A percentile compares a stretch with the other conserved stretches of the same genome.
Conservation (phyloP, 345 rosid genomes). For the Populus alba region DNA sequence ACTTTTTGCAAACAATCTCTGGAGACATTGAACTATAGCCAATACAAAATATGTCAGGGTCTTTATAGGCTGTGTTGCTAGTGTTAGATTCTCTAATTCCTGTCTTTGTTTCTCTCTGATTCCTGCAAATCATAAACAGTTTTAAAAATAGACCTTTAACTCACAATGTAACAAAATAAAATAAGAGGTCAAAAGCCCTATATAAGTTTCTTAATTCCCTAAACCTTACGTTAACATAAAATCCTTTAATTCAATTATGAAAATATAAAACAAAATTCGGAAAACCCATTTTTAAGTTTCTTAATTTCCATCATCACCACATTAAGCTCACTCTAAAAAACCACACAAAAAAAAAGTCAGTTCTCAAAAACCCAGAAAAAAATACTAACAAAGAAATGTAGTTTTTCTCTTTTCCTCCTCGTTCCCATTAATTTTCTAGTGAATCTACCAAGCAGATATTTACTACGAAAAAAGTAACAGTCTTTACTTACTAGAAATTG, state of each 20-base stretch:
- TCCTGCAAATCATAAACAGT: conserved; percentile 37
- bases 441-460: background rate
- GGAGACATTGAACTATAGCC: conserved; percentile 56
- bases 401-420: background rate
- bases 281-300: background rate
- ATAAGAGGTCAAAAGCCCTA: too few relatives aligned
- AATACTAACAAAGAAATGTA: background rate
- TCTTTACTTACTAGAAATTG: background rate
- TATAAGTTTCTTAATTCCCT: too few relatives aligned
- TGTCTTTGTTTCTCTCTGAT: conserved; percentile 54
- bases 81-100: conserved; percentile 67
- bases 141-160: background rate
- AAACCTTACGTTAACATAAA: too few relatives aligned
- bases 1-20: conserved; percentile 57
- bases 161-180: too few relatives aligned
- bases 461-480: background rate
- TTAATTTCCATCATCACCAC: background rate
- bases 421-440: background rate
- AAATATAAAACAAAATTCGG: background rate
- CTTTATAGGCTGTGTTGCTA: conserved; percentile 65
- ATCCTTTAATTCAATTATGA: too few relatives aligned
- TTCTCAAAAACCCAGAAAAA: too few relatives aligned
- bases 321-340: too few relatives aligned
- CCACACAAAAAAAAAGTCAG: too few relatives aligned
- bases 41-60: conserved; percentile 64